Conservation (phyloP, 306 rosid species). For the Gastrolobium bilobum region DNA sequence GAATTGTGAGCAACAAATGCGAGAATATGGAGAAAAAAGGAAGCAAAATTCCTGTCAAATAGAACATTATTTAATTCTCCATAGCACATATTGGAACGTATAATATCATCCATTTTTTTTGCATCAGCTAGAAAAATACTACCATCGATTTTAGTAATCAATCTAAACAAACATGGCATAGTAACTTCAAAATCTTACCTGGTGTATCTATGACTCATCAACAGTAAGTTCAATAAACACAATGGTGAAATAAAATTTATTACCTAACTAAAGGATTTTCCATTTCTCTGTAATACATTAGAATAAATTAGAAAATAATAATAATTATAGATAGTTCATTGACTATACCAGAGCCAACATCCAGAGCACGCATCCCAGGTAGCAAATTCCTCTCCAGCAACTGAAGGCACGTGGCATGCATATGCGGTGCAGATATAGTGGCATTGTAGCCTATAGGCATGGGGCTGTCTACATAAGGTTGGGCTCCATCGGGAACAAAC, state of each 20-base stretch:
- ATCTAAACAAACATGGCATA: background rate
- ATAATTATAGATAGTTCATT: background rate
- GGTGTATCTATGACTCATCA: background rate
- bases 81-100: background rate
- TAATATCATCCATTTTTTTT: conserved; percentile 6
- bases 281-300: background rate
- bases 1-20: conserved; percentile 23
- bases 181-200: conserved; percentile 3
- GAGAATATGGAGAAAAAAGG: background rate
- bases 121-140: conserved; percentile 15
- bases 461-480: conserved; percentile 86
- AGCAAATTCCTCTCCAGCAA: conserved; percentile 83
- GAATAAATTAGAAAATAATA: conserved; percentile 1
- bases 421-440: conserved; percentile 98
- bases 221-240: background rate
- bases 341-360: conserved; percentile 87
- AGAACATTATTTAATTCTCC: conserved; percentile 5
- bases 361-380: conserved; percentile 92
- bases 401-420: conserved; percentile 96
- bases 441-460: conserved; percentile 88
- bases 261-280: background rate
- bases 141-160: background rate
- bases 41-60: conserved; percentile 9
- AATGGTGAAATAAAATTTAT: background rate
- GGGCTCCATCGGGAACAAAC: conserved; percentile 74